phyloP scores from a whole-genome alignment of 441 rosid genomes.

The Lepidium campestre region DNA sequence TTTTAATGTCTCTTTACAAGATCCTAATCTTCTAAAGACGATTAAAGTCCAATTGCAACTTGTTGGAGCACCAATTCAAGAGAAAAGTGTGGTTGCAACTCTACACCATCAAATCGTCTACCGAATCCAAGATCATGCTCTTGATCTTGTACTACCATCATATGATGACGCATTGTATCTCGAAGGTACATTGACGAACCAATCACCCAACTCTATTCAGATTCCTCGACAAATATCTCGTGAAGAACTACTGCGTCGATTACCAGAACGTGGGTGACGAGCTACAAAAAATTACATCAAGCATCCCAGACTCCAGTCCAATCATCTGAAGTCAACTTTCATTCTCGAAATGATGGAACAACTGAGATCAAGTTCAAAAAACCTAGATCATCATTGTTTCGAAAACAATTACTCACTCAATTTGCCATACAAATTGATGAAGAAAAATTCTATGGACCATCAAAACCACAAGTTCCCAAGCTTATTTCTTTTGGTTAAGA shows the following conservation, averaged over 20 bases:
- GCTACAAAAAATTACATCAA: not conserved
- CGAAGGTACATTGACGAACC: not conserved
- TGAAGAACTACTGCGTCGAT: not conserved
- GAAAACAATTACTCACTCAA: not conserved
- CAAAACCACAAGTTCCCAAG: not conserved
- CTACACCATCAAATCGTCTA: not conserved
- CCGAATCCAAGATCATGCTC: not conserved
- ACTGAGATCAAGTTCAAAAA: not conserved
- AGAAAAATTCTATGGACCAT: no score
- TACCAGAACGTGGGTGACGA: not conserved
- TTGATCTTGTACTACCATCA: not conserved
- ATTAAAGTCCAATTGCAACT: not conserved
- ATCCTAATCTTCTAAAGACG: not conserved
- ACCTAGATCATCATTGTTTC: not conserved
- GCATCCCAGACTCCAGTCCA: not conserved
- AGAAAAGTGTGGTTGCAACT: not conserved
- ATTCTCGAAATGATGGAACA: not conserved
- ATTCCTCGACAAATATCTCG: not conserved
- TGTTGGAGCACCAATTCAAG: not conserved
- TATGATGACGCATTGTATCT: not conserved
- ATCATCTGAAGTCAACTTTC: not conserved
- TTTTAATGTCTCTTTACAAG: not conserved
- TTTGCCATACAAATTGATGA: not conserved
- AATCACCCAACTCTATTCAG: not conserved
- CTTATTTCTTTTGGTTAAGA: not conserved